These are phyloP conservation scores for Lepraria neglecta DNA, from an alignment of 495 filamentous ascomycete species.

Conservation along the genomic window DNA sequence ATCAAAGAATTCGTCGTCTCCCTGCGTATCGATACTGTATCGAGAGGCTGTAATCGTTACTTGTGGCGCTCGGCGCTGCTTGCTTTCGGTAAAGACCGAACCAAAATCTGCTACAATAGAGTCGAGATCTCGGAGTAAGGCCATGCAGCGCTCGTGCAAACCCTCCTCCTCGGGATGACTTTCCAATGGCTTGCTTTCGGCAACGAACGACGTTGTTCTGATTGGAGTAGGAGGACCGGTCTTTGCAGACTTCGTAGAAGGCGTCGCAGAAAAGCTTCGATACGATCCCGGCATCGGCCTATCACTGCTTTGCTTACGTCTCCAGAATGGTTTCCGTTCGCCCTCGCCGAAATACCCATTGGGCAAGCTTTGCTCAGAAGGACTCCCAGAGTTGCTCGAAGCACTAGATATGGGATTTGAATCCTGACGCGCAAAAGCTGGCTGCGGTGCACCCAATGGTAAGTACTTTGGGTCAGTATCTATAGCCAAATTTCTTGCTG, in stretches of 20 bases:
- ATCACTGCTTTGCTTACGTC: slow-evolving; percentile 64
- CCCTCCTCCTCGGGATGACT: slow-evolving; percentile 48
- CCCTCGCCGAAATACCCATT: slow-evolving; percentile 41
- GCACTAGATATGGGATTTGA: slow-evolving; percentile 20
- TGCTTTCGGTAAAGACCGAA: slow-evolving; percentile 65
- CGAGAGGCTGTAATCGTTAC: slow-evolving; percentile 50
- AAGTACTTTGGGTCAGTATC: slow-evolving; percentile 67
- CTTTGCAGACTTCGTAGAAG: slow-evolving; percentile 51
- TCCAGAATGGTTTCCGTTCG: slow-evolving; percentile 72
- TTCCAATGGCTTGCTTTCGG: slow-evolving; percentile 14
- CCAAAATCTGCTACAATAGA: slow-evolving; percentile 76
- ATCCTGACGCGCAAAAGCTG: slow-evolving; percentile 12
- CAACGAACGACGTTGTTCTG: slow-evolving; percentile 12
- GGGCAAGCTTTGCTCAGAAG: slow-evolving; percentile 26
- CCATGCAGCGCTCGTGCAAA: slow-evolving; percentile 71
- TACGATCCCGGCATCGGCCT: slow-evolving; percentile 32
- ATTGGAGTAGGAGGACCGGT: slow-evolving; percentile 27
- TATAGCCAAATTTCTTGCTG: slow-evolving; percentile 73
- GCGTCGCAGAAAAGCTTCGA: slow-evolving; percentile 42
- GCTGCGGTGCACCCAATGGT: slow-evolving; percentile 15
- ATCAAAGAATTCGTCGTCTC: slow-evolving; percentile 87
- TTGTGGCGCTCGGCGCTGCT: slow-evolving; percentile 60
- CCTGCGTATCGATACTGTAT: slow-evolving; percentile 70
- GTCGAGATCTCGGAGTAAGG: slow-evolving; percentile 76
- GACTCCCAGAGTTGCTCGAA: slow-evolving; percentile 26